Base-by-base conservation (phyloP, 2,329 filamentous ascomycete genomes). In the Sarocladium brachiariae region DNA sequence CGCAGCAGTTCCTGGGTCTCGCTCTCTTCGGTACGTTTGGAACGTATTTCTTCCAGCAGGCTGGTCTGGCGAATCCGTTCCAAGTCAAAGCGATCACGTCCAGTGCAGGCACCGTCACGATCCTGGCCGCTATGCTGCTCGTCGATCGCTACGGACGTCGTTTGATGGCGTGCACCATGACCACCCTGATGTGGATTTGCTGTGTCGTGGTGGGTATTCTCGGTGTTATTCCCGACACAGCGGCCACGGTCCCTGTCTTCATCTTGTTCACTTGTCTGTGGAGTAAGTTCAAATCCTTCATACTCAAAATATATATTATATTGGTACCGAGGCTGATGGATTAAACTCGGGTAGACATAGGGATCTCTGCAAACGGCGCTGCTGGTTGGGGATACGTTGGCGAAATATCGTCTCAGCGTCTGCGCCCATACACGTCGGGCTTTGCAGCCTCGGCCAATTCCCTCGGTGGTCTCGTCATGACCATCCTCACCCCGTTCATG, bases 311-410 rank as follows among this genome's bases (percentile, higher is more conserved):
- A n/a, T n/a, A n/a, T n/a, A n/a, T n/a, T n/a, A n/a, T n/a, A n/a
- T n/a, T n/a, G n/a, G n/a, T n/a, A n/a, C n/a, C n/a, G n/a, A n/a
- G n/a, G n/a, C n/a, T n/a, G n/a, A n/a, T n/a, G n/a, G n/a, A n/a
- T n/a, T n/a, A n/a, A n/a, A n/a, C n/a, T n/a, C n/a, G n/a, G n/a
- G n/a, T n/a, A 60, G 57, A 61, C 34, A 56, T 60, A 13, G 61
- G 57, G 2, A 51, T 61, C 37, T 58, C 56, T 3, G 54, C 57
- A 7, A 63, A 59, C 45, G 58, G 57, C 3, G 60, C 59, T 2
- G 57, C 59, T 1, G 60, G 60, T 8, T 64, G 59, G 58, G 61
- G 59, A 6, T 61, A 61, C 50, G 58, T 63, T 39, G 62, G 58
- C 23, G 62, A 64, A 50, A 63, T 63, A 13, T 62, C 62, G 2